phyloP scores from a whole-genome alignment of 306 rosid species.

The Begonia masoniana region DNA sequence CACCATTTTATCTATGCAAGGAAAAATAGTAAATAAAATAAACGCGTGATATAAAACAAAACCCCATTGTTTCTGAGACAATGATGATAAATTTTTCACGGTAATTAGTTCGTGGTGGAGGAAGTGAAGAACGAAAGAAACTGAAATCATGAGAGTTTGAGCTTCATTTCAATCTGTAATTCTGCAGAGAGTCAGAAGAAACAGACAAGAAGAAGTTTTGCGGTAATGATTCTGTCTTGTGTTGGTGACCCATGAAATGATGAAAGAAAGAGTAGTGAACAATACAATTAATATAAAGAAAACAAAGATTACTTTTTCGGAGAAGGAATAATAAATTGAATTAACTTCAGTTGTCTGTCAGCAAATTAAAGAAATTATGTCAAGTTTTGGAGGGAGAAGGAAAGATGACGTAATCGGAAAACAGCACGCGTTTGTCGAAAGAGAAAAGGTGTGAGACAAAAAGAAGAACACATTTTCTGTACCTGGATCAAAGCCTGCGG shows the following conservation, averaged over 20 bases:
- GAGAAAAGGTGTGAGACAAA: conserved; percentile 37
- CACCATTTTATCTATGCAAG: not conserved
- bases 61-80: conserved; percentile 29
- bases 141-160: conserved; percentile 9
- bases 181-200: conserved; percentile 16
- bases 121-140: not conserved
- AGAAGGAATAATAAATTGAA: not conserved
- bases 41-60: conserved; percentile 59
- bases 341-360: no score
- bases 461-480: conserved; percentile 23
- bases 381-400: conserved; percentile 1
- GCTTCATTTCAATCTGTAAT: conserved; percentile 7
- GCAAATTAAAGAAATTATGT: no score
- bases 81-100: conserved; percentile 15
- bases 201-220: conserved; percentile 49
- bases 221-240: conserved; percentile 80
- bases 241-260: conserved; percentile 61
- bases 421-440: conserved; percentile 55
- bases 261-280: conserved; percentile 50
- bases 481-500: conserved; percentile 37
- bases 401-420: conserved; percentile 50
- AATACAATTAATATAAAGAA: not conserved
- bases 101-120: not conserved
- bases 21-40: conserved; percentile 1
- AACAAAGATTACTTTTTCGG: not conserved